Evolutionary conservation across 805 yeast genomes (phyloP).

Genomic region (Teunomyces aglyptinius): DNA sequence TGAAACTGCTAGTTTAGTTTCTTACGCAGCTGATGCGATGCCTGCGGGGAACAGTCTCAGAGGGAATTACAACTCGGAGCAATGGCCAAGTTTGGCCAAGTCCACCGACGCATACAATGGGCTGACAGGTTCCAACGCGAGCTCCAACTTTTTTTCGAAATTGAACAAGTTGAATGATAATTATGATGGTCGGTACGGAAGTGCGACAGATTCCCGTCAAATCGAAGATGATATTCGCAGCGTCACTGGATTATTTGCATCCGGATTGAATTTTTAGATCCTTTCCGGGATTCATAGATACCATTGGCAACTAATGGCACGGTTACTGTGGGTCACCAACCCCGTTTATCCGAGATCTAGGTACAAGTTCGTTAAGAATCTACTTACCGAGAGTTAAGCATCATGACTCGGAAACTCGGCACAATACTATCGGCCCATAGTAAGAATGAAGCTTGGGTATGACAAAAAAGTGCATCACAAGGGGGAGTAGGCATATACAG

Average conservation of each 20-base stretch:
- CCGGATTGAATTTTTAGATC: constrained; percentile 24
- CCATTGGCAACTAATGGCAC: background rate
- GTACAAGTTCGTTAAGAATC: background rate
- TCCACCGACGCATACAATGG: constrained; percentile 6
- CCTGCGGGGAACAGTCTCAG: background rate
- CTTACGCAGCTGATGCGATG: constrained; percentile 15
- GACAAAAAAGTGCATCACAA: too few species aligned
- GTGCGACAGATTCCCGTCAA: constrained; percentile 7
- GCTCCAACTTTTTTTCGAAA: constrained; percentile 35
- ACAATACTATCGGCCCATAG: background rate
- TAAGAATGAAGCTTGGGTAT: too few species aligned
- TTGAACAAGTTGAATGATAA: constrained; percentile 20
- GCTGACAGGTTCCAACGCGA: constrained; percentile 19
- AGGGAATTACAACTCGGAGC: constrained; percentile 3
- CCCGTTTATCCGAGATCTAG: background rate
- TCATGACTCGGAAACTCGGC: background rate
- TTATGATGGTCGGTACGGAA: constrained; percentile 9
- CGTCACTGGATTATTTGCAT: constrained; percentile 40
- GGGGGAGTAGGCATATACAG: too few species aligned
- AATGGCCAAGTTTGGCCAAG: constrained; percentile 30
- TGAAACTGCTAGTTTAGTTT: constrained; percentile 27
- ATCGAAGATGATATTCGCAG: constrained; percentile 36
- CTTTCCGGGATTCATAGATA: too few species aligned
- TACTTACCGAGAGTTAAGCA: background rate
- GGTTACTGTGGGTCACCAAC: too few species aligned